A percentile compares a stretch with the other conserved stretches of the same genome.
These are phyloP conservation scores for Claviceps sp. DNA, from an alignment of 2,329 filamentous ascomycete species.

Conservation along the genomic window DNA sequence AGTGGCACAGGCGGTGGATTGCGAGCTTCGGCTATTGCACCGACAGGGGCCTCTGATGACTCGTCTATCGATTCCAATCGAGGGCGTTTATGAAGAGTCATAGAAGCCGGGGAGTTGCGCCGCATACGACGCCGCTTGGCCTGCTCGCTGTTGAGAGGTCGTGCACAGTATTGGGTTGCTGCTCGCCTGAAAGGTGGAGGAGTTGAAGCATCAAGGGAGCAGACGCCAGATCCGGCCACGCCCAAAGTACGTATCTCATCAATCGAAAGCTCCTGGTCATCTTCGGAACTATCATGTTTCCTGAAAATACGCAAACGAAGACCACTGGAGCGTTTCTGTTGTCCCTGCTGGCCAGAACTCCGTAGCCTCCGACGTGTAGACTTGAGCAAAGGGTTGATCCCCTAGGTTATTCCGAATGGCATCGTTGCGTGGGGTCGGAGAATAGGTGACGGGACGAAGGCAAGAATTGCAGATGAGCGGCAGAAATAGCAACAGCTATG, in stretches of 20 bases:
- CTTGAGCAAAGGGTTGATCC: slow-evolving; percentile 1
- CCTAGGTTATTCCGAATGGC: slow-evolving; percentile 1
- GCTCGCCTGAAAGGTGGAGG: not conserved
- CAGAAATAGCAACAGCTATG: not conserved
- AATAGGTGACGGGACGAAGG: not conserved
- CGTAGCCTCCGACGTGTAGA: not conserved
- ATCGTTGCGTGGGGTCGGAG: not conserved
- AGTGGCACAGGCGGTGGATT: not conserved
- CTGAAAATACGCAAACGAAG: not conserved
- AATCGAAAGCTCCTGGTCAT: not conserved
- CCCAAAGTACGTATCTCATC: not conserved
- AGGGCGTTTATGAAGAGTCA: not conserved
- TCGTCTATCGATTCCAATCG: slow-evolving; percentile 5
- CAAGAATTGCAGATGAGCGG: not conserved
- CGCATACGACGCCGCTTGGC: not conserved
- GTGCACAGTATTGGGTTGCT: not conserved
- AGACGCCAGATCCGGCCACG: not conserved
- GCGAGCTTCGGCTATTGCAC: not conserved
- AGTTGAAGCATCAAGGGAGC: not conserved
- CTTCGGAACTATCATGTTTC: not conserved
- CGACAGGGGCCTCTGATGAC: not conserved
- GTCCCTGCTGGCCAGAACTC: not conserved
- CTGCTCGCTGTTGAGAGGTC: not conserved
- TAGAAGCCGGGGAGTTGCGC: not conserved
- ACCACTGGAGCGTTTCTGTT: not conserved